Conservation (phyloP, 306 rosid species). For the Cicer bijugum region DNA sequence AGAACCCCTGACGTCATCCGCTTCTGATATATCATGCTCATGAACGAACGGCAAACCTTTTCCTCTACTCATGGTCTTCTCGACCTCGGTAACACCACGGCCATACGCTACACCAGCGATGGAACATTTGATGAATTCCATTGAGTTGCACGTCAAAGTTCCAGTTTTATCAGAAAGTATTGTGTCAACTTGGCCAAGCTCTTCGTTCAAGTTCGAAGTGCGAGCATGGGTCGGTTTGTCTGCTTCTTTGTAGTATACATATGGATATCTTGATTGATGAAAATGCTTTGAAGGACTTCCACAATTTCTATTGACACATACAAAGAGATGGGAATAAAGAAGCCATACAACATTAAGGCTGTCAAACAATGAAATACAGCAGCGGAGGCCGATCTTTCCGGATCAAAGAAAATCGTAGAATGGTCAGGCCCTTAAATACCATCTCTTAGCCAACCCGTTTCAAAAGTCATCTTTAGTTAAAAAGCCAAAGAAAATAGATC, state of each 20-base stretch:
- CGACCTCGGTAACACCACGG: slow-evolving; percentile 81
- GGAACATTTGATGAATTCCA: slow-evolving; percentile 98
- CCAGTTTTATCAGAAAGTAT: slow-evolving; percentile 99
- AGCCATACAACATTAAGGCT: slow-evolving; percentile 75
- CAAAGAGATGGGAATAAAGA: slow-evolving; percentile 88
- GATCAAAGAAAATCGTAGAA: slow-evolving; percentile 76
- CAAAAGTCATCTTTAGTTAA: slow-evolving; percentile 70
- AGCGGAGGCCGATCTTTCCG: slow-evolving; percentile 67
- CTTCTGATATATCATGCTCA: slow-evolving; percentile 5
- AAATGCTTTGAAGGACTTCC: slow-evolving; percentile 87
- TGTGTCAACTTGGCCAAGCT: slow-evolving; percentile 97
- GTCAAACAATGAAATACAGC: slow-evolving; percentile 77
- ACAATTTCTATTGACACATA: slow-evolving; percentile 92
- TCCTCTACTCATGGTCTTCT: slow-evolving; percentile 63
- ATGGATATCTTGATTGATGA: slow-evolving; percentile 86
- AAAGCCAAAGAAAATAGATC: slow-evolving; percentile 83
- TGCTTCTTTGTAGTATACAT: slow-evolving; percentile 92
- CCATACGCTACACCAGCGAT: slow-evolving; percentile 94
- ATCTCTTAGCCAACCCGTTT: slow-evolving; percentile 70
- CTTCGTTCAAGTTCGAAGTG: slow-evolving; percentile 96
- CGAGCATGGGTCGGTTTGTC: slow-evolving; percentile 93
- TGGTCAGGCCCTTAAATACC: slow-evolving; percentile 93
- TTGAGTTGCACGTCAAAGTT: slow-evolving; percentile 94
- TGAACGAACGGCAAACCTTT: slow-evolving; percentile 48
- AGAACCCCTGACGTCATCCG: slow-evolving; percentile 41